Conservation (phyloP, 495 filamentous ascomycete genomes). For the Trichoderma parareesei region DNA sequence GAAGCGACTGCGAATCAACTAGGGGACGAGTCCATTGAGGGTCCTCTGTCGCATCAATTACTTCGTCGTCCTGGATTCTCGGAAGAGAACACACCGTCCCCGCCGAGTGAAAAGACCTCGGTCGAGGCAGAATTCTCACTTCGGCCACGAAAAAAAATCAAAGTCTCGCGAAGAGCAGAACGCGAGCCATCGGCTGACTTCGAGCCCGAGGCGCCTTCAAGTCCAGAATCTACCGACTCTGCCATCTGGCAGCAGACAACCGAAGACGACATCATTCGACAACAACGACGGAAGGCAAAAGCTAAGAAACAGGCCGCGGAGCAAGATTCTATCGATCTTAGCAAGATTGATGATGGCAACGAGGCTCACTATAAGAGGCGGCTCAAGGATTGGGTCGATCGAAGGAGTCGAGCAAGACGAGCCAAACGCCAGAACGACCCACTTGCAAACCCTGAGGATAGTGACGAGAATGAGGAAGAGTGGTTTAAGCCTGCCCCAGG, state of each 20-base stretch:
- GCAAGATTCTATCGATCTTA: constrained; percentile 56
- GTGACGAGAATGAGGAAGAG: constrained; percentile 50
- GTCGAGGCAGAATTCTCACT: constrained; percentile 43
- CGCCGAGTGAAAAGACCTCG: constrained; percentile 11
- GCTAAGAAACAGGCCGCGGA: constrained; percentile 28
- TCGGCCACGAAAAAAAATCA: constrained; percentile 41
- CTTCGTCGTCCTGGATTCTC: constrained; percentile 72
- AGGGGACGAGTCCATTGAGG: constrained; percentile 48
- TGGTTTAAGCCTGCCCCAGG: constrained; percentile 83
- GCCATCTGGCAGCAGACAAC: constrained; percentile 7
- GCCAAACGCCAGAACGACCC: constrained; percentile 11
- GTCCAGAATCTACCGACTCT: constrained; percentile 23
- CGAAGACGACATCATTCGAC: constrained; percentile 12
- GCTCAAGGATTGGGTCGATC: constrained; percentile 62
- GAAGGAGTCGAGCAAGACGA: constrained; percentile 58
- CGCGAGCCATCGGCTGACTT: constrained; percentile 39
- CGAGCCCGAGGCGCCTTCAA: constrained; percentile 23
- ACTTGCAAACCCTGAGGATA: constrained; percentile 21
- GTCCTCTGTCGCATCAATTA: constrained; percentile 67
- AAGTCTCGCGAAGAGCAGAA: constrained; percentile 18
- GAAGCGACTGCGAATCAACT: constrained; percentile 42
- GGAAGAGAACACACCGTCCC: constrained; percentile 25
- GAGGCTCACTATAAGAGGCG: constrained; percentile 75
- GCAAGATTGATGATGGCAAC: constrained; percentile 82
- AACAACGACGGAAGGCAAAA: constrained; percentile 16